Percentiles rank a stretch among this genome's conserved stretches.
Evolutionary conservation across 345 rosid species (phyloP).

Genomic region (Cochlearia excelsa): DNA sequence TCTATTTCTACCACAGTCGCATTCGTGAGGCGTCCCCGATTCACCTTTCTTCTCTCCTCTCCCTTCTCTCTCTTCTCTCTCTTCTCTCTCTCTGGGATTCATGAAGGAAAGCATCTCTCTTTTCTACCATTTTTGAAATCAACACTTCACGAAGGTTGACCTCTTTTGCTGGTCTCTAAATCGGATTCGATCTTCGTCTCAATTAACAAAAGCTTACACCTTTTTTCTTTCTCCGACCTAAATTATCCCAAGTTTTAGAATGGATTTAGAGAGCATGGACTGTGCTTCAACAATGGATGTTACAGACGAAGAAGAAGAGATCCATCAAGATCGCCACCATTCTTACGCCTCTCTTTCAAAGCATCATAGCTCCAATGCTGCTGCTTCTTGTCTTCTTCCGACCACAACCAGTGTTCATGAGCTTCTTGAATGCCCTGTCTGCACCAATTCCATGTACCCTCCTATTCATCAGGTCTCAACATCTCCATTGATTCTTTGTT

Average conservation of each 20-base stretch:
- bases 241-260: constrained; percentile 4
- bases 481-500: no score
- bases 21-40: constrained; percentile 30
- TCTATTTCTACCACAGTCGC: constrained; percentile 32
- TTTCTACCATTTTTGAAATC: constrained; percentile 21
- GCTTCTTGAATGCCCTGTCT: constrained; percentile 35
- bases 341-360: constrained; percentile 55
- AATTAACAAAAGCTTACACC: constrained; percentile 6
- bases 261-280: constrained; percentile 78
- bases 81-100: constrained; percentile 15
- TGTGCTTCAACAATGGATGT: constrained; percentile 72
- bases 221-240: background rate
- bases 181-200: constrained; percentile 20
- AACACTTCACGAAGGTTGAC: constrained; percentile 35
- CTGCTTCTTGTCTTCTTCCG: constrained; percentile 50
- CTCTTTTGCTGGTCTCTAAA: constrained; percentile 10
- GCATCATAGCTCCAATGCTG: constrained; percentile 44
- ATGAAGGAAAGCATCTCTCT: constrained; percentile 34
- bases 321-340: constrained; percentile 56
- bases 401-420: constrained; percentile 87
- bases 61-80: no score
- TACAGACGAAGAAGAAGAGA: constrained; percentile 80
- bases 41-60: constrained; percentile 17
- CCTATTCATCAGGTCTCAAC: constrained; percentile 83
- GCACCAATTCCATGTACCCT: constrained; percentile 94